phyloP scores from a whole-genome alignment of 2,329 filamentous ascomycete species.

The Knufia petricola region DNA sequence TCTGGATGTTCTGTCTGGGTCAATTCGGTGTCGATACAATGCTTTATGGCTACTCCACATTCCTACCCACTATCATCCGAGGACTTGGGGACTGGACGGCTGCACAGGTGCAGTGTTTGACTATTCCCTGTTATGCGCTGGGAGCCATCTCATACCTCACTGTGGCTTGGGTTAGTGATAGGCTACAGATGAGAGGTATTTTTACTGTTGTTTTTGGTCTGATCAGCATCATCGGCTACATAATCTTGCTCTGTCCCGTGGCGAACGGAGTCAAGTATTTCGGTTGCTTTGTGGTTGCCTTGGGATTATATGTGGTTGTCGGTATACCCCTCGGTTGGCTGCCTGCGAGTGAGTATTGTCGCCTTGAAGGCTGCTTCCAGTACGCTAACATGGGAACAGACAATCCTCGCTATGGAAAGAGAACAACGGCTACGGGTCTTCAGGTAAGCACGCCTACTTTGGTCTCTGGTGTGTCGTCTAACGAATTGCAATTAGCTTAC shows the following conservation, averaged over 20 bases:
- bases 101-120: slow-evolving; percentile 63
- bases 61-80: slow-evolving; percentile 64
- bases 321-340: slow-evolving; percentile 48
- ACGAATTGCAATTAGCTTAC: slow-evolving; percentile 53
- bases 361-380: too few relatives aligned
- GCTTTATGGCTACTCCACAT: slow-evolving; percentile 50
- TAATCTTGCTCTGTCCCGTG: slow-evolving; percentile 52
- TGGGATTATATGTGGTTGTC: slow-evolving; percentile 57
- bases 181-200: slow-evolving; percentile 54
- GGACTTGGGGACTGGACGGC: slow-evolving; percentile 55
- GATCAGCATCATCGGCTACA: slow-evolving; percentile 60
- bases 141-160: slow-evolving; percentile 61
- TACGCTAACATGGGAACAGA: slow-evolving; percentile 55
- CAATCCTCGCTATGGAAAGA: slow-evolving; percentile 64
- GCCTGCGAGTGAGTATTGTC: slow-evolving; percentile 19
- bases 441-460: too few relatives aligned
- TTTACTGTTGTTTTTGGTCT: slow-evolving; percentile 54
- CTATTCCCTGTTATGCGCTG: slow-evolving; percentile 66
- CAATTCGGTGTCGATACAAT: slow-evolving; percentile 69
- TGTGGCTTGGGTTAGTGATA: slow-evolving; percentile 58
- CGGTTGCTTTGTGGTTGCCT: slow-evolving; percentile 65
- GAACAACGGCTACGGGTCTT: slow-evolving; percentile 52
- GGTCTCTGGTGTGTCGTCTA: too few relatives aligned
- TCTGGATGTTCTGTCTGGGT: slow-evolving; percentile 58
- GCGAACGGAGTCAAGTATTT: slow-evolving; percentile 60